Base-by-base conservation (phyloP, 2,329 filamentous ascomycete species). In the Sporothrix brasiliensis region DNA sequence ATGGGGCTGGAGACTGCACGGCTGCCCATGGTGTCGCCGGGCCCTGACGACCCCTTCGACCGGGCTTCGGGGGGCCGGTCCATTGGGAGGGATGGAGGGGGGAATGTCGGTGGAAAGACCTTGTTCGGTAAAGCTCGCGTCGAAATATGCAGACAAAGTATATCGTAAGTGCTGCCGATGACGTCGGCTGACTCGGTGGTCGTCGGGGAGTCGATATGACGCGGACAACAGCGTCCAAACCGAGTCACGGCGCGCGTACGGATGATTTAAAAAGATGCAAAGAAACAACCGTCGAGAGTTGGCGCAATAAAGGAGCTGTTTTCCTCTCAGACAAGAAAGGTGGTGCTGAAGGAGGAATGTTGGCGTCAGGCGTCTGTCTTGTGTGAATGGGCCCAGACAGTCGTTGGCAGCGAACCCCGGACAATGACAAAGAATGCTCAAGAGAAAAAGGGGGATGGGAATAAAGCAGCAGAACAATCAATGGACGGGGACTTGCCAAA, bases 151-250 rank as follows among this genome's bases (percentile, higher is more conserved):
- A 14, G 14, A 2, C 14, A 16, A 19, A 24, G 50, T 5, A 24
- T 53, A 2, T 21, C 24, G 19, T 14, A 1, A 10, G 13, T 44
- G n/a, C 2, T 34, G 24, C 11, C 56, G 34, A 61, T 47, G 58
- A 63, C 58, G 58, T 63, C 58, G 58, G 58, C 39, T 63, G 58
- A 47, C 58, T 47, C 58, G 58, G 58, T 27, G 58, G 39, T 27
- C 21, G 58, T 63, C 58, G 58, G 56, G 34, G 41, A n/a, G 24
- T 19, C n/a, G 14, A 9, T 1, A 13, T 7, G 21, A 27, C 21
- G 13, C 39, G 13, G 21, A 9, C 14, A 7, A 21, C 10, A 1
- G 30, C 19, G 34, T 4, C 4, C 3, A 11, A 21, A 10, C 14
- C 56, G 1, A 21, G 21, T 5, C n/a, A 60, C 30, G 16, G 19